Conservation (phyloP, 768 basidiomycete species). For the Agaricus bisporus region DNA sequence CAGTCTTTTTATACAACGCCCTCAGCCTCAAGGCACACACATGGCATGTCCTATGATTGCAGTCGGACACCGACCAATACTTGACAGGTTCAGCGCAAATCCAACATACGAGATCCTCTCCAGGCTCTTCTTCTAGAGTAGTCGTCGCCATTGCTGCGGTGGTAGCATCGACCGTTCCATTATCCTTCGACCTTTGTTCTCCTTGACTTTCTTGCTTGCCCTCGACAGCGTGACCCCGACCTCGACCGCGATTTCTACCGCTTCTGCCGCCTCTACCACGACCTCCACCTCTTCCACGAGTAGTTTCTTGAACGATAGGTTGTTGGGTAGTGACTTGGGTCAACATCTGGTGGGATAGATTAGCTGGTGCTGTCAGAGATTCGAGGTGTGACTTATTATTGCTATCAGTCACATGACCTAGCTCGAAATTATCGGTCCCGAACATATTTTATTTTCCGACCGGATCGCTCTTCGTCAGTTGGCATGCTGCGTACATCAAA, state of each 20-base stretch:
- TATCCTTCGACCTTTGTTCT: neutral
- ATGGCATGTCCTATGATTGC: constrained; percentile 94
- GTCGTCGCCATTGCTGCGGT: neutral
- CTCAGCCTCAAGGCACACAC: constrained; percentile 84
- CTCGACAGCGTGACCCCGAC: neutral
- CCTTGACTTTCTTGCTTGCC: neutral
- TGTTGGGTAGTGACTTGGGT: constrained; percentile 2
- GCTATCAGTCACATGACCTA: neutral
- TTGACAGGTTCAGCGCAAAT: constrained; percentile 95
- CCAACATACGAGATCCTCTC: constrained; percentile 59
- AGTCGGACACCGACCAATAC: constrained; percentile 82
- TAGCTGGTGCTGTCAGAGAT: neutral
- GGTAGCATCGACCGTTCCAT: neutral
- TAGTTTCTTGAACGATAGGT: neutral
- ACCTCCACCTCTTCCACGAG: neutral
- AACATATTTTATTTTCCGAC: neutral
- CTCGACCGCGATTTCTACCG: neutral
- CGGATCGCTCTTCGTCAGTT: no score
- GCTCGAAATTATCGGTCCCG: neutral
- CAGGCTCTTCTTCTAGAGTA: constrained; percentile 1
- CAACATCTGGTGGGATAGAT: neutral
- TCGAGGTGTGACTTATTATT: neutral
- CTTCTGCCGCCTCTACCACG: neutral
- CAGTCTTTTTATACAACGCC: constrained; percentile 88
- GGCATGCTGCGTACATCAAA: no score